These are phyloP conservation scores for Paramecium pentaurelia DNA, from an alignment of 73 alveolate species.

Conservation along the genomic window DNA sequence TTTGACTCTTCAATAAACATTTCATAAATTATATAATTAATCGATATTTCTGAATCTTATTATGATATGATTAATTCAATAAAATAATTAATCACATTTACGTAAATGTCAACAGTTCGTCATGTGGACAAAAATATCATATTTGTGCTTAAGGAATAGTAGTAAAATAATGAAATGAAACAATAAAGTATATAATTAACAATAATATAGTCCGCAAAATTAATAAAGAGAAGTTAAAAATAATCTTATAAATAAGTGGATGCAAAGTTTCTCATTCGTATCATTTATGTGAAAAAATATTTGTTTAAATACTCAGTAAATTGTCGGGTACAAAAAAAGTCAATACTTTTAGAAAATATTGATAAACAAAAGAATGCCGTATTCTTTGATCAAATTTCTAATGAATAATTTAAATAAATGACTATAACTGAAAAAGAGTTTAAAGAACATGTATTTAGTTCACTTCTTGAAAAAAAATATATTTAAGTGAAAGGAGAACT, in stretches of 20 bases:
- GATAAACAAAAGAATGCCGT: background rate
- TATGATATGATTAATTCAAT: background rate
- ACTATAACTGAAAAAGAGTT: conserved; percentile 2
- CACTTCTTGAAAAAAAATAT: conserved; percentile 44
- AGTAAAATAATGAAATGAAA: background rate
- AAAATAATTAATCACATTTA: background rate
- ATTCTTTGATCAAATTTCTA: background rate
- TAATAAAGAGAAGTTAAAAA: conserved; percentile 38
- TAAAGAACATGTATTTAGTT: background rate
- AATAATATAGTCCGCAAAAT: background rate
- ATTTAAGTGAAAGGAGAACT: conserved; percentile 54
- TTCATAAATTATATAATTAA: background rate
- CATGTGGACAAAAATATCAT: conserved; percentile 39
- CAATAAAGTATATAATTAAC: background rate
- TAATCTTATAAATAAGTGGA: conserved; percentile 38
- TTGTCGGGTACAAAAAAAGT: conserved; percentile 4
- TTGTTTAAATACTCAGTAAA: background rate
- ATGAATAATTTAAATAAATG: background rate
- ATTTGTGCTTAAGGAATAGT: background rate
- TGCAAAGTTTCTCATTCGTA: conserved; percentile 27
- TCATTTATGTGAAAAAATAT: background rate
- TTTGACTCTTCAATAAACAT: background rate
- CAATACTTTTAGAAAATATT: conserved; percentile 3
- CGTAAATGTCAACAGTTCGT: background rate
- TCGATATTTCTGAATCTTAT: background rate